A percentile compares a stretch with the other conserved stretches of the same genome.
phyloP scores from a whole-genome alignment of 495 filamentous ascomycete species.

The Eremomyces bilateralis region DNA sequence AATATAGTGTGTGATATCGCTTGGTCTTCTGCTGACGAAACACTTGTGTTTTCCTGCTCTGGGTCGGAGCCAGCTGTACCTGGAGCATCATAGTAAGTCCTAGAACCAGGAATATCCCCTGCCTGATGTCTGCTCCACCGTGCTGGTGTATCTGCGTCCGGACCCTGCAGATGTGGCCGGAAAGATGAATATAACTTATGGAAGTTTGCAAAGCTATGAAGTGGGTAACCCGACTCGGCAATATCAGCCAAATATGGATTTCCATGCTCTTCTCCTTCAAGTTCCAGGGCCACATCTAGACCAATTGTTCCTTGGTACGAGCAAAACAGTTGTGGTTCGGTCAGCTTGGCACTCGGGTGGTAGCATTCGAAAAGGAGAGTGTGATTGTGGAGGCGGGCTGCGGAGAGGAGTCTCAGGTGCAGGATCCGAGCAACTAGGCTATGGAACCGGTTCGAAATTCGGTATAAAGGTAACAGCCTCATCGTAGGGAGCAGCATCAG shows the following conservation, averaged over 20 bases:
- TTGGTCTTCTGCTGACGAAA: constrained; percentile 12
- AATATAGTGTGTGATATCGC: constrained; percentile 33
- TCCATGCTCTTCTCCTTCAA: too few relatives aligned
- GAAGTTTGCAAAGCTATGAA: constrained; percentile 19
- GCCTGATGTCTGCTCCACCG: constrained; percentile 14
- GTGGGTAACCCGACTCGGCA: constrained; percentile 5
- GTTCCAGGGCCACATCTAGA: constrained; percentile 10
- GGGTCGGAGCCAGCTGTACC: constrained; percentile 1
- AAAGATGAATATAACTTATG: constrained; percentile 34
- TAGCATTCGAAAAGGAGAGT: constrained; percentile 57
- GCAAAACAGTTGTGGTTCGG: constrained; percentile 46
- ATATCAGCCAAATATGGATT: too few relatives aligned
- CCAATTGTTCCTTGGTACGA: constrained; percentile 38
- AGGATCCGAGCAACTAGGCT: constrained; percentile 44
- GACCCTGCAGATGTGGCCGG: constrained; percentile 31
- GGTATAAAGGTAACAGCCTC: constrained; percentile 34
- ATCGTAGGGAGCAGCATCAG: constrained; percentile 36
- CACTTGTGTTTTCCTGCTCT: constrained; percentile 4
- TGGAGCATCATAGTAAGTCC: constrained; percentile 13
- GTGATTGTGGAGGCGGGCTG: constrained; percentile 33
- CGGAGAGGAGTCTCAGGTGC: constrained; percentile 36
- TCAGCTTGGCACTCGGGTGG: constrained; percentile 45
- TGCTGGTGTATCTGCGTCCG: constrained; percentile 22
- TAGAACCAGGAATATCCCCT: constrained; percentile 20
- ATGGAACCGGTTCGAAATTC: constrained; percentile 44